A percentile compares a stretch with the other conserved stretches of the same genome.
Conservation (phyloP, 345 rosid species). For the Xanthoceras sorbifolium region DNA sequence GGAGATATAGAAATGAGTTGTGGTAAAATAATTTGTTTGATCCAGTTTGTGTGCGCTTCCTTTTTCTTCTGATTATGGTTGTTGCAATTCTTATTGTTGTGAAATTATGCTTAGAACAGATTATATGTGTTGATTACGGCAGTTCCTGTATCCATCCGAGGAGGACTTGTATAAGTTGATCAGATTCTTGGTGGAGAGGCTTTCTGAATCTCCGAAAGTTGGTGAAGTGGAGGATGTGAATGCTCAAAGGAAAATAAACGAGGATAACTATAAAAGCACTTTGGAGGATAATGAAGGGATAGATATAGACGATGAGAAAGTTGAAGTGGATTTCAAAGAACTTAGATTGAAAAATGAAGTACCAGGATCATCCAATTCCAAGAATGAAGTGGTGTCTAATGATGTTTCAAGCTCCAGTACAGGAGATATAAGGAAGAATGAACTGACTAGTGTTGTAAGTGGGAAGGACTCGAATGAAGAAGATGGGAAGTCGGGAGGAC, state of each 20-base stretch:
- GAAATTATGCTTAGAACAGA: slow-evolving; percentile 62
- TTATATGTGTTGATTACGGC: slow-evolving; percentile 74
- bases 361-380: slow-evolving; percentile 28
- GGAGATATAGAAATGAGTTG: background rate
- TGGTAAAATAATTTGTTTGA: background rate
- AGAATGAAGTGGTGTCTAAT: slow-evolving; percentile 16
- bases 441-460: background rate
- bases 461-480: slow-evolving; percentile 18
- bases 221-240: slow-evolving; percentile 31
- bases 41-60: slow-evolving; percentile 2
- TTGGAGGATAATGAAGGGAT: slow-evolving; percentile 33
- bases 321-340: slow-evolving; percentile 44
- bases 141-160: slow-evolving; percentile 80
- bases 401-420: slow-evolving; percentile 19
- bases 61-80: slow-evolving; percentile 16
- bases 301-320: slow-evolving; percentile 46
- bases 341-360: slow-evolving; percentile 40
- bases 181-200: slow-evolving; percentile 72
- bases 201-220: slow-evolving; percentile 44
- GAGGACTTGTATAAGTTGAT: slow-evolving; percentile 65
- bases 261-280: slow-evolving; percentile 18
- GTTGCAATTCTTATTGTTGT: slow-evolving; percentile 49
- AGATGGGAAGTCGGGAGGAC: slow-evolving; percentile 18
- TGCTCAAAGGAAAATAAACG: slow-evolving; percentile 25
- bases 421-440: slow-evolving; percentile 15